These are phyloP conservation scores for Scheffersomyces parashehatae DNA, from an alignment of 1,139 yeast species.

Conservation along the genomic window DNA sequence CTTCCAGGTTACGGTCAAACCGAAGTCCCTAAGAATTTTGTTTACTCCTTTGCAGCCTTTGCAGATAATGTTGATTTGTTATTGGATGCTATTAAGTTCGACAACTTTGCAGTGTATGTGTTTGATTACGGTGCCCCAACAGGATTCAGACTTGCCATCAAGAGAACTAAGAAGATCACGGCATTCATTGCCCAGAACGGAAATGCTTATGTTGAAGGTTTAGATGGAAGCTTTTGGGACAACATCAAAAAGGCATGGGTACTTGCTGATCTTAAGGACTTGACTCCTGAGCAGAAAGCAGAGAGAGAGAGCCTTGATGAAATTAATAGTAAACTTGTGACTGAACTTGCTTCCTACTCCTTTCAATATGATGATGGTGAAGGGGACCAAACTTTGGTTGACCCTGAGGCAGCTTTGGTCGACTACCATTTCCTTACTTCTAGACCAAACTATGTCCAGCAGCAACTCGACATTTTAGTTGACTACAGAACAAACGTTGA, in stretches of 20 bases:
- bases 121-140: conserved; percentile 49
- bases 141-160: conserved; percentile 36
- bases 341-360: conserved; percentile 17
- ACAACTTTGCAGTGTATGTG: conserved; percentile 31
- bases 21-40: conserved; percentile 21
- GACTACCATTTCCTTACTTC: conserved; percentile 25
- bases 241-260: conserved; percentile 34
- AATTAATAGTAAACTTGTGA: conserved; percentile 15
- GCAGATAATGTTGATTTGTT: conserved; percentile 31
- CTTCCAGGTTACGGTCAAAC: conserved; percentile 47
- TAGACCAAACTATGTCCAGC: conserved; percentile 23
- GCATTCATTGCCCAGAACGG: conserved; percentile 43
- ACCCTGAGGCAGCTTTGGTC: conserved; percentile 31
- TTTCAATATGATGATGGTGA: conserved; percentile 34
- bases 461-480: conserved; percentile 33
- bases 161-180: conserved; percentile 24
- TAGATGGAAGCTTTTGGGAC: conserved; percentile 37
- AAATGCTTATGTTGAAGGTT: conserved; percentile 43
- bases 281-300: background rate
- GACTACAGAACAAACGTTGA: conserved; percentile 36
- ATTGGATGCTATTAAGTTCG: conserved; percentile 23
- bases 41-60: conserved; percentile 30
- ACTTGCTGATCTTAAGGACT: conserved; percentile 9
- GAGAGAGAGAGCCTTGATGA: conserved; percentile 9
- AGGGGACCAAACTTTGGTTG: conserved; percentile 19